Evolutionary conservation across 108 stramenopile genomes (phyloP).

Genomic region (Schizochytrium sp.): DNA sequence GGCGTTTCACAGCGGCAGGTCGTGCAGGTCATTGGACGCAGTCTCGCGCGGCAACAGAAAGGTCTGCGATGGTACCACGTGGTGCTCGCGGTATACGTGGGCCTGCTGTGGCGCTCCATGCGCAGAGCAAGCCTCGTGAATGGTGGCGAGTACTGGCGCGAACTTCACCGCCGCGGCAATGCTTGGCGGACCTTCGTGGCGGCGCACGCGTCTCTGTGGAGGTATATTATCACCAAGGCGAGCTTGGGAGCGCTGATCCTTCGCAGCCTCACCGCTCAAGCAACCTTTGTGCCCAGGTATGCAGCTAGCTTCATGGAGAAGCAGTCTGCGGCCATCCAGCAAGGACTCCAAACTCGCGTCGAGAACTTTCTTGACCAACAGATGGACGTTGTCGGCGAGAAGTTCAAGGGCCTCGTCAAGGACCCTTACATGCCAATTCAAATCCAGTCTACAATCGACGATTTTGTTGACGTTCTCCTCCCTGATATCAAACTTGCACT

Average conservation of each 20-base stretch:
- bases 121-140: neutral
- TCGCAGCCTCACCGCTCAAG: conserved; percentile 3
- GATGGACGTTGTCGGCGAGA: conserved; percentile 51
- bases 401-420: conserved; percentile 43
- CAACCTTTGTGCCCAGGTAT: conserved; percentile 42
- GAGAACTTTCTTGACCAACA: conserved; percentile 37
- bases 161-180: conserved; percentile 2
- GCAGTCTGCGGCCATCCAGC: conserved; percentile 38
- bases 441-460: conserved; percentile 24
- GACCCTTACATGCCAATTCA: conserved; percentile 50
- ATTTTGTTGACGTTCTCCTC: conserved; percentile 43
- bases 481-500: conserved; percentile 54
- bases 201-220: conserved; percentile 21
- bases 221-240: conserved; percentile 53
- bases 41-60: conserved; percentile 44
- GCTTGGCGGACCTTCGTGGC: conserved; percentile 41
- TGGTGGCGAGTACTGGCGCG: conserved; percentile 26
- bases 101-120: conserved; percentile 38
- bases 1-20: conserved; percentile 22
- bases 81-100: neutral
- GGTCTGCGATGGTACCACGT: conserved; percentile 54
- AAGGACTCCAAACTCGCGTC: conserved; percentile 20
- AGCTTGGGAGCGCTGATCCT: neutral
- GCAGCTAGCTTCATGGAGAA: conserved; percentile 49
- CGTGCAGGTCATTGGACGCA: conserved; percentile 31